Evolutionary conservation across 441 rosid genomes (phyloP).

Genomic region (Jatropha podagrica): DNA sequence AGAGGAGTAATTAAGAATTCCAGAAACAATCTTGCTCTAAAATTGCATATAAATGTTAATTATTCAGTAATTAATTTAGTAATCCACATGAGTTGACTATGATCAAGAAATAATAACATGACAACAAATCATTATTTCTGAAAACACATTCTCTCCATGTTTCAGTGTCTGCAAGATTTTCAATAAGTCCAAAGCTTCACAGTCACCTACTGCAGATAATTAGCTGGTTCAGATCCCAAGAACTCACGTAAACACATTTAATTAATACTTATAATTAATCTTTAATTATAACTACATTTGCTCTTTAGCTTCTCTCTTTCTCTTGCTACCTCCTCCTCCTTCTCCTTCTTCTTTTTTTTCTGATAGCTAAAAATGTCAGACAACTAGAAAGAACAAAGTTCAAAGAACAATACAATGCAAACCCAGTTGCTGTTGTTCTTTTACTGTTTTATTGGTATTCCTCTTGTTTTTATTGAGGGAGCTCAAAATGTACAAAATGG

Average conservation of each 20-base stretch:
- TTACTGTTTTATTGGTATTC: slow-evolving; percentile 47
- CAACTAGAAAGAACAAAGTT: slow-evolving; percentile 25
- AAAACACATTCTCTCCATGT: slow-evolving; percentile 93
- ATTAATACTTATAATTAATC: slow-evolving; percentile 15
- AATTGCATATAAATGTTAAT: no score
- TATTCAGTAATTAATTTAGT: not conserved
- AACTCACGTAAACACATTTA: slow-evolving; percentile 53
- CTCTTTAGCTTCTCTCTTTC: slow-evolving; percentile 10
- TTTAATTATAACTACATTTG: slow-evolving; percentile 13
- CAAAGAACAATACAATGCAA: slow-evolving; percentile 30
- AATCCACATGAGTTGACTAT: slow-evolving; percentile 37
- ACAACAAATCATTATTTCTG: slow-evolving; percentile 26
- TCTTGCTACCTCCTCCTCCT: slow-evolving; percentile 5
- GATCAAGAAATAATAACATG: slow-evolving; percentile 12
- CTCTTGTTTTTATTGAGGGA: slow-evolving; percentile 45
- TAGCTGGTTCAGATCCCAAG: slow-evolving; percentile 64
- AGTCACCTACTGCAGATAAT: slow-evolving; percentile 47
- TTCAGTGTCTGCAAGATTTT: slow-evolving; percentile 59
- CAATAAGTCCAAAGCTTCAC: slow-evolving; percentile 63
- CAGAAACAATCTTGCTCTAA: no score
- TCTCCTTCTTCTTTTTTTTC: slow-evolving; percentile 18
- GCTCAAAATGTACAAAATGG: slow-evolving; percentile 26
- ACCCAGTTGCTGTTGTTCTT: slow-evolving; percentile 39
- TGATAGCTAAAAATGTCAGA: slow-evolving; percentile 32
- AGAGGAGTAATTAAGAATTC: no score